These are phyloP conservation scores for Pythium dissimile DNA, from an alignment of 352 stramenopile genomes.

Conservation along the genomic window DNA sequence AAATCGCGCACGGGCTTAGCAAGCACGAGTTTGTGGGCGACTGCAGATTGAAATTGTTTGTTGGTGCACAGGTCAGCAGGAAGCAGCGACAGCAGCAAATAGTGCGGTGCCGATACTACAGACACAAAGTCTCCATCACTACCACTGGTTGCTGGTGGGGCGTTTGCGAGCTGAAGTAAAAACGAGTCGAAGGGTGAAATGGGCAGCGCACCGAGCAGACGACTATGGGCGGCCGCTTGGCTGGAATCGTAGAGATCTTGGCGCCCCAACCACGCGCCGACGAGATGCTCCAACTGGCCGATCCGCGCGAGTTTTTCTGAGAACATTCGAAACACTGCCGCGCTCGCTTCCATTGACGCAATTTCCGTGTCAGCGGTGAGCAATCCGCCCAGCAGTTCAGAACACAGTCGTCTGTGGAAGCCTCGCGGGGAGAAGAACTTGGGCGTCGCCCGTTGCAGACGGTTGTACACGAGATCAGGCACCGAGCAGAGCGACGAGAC, in stretches of 20 bases:
- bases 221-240: slow-evolving; percentile 13
- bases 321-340: slow-evolving; percentile 48
- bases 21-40: slow-evolving; percentile 62
- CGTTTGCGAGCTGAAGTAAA: slow-evolving; percentile 36
- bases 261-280: slow-evolving; percentile 45
- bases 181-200: slow-evolving; percentile 50
- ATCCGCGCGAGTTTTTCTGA: slow-evolving; percentile 62
- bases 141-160: not conserved
- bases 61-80: slow-evolving; percentile 30
- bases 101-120: slow-evolving; percentile 32
- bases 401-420: slow-evolving; percentile 44
- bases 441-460: slow-evolving; percentile 38
- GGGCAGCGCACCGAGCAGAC: slow-evolving; percentile 43
- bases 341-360: not conserved
- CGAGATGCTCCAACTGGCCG: slow-evolving; percentile 35
- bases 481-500: slow-evolving; percentile 10
- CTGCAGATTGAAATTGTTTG: slow-evolving; percentile 61
- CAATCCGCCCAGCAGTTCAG: slow-evolving; percentile 35
- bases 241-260: slow-evolving; percentile 18
- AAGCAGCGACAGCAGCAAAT: slow-evolving; percentile 44
- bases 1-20: slow-evolving; percentile 42
- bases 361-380: slow-evolving; percentile 2
- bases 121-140: not conserved
- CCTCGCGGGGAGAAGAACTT: slow-evolving; percentile 37
- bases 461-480: slow-evolving; percentile 66